Base-by-base conservation (phyloP, 768 basidiomycete genomes). In the Exidia glandulosa region DNA sequence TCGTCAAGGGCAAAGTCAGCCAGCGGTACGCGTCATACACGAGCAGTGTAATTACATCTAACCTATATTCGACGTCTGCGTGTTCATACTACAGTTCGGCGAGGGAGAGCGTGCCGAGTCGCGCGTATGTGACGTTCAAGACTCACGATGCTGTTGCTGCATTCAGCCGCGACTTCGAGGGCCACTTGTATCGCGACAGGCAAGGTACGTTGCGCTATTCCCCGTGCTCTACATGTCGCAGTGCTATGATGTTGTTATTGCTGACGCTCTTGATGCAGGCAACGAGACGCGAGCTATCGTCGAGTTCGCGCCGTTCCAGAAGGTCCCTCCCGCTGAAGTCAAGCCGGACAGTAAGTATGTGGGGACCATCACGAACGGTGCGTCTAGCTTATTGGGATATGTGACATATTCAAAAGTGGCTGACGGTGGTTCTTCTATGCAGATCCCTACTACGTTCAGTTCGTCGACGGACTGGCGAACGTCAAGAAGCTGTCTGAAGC, bases 281-380 rank as follows among this genome's bases (percentile, higher is more conserved):
- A 87, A 86, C 66, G 91, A 95, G 69, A 90, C 84, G 2, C 79
- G 86, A 56, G 94, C 90, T 1, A 77, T 96, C 3, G 93, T 99
- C 6, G 95, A 99, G 72, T 97, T 89, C 67, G 89, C 96, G 0
- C 92, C 94, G 3, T 90, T 87, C 63, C 94, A 93, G 70, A 96
- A 93, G 68, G 72, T 87, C 12, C 90, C 94, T 0, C 68, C 79
- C 0, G 84, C 87, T 71, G 85, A 84, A 71, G 76, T 74, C 73
- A 97, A 95, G 73, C 69, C 71, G 0, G 95, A 99, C 66, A 80
- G 80, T 34, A 77, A 92, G 27, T 54, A 54, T 27, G 86, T 85
- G 64, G 90, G 82, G 0, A 95, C 94, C 0, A 95, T 99, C 59
- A 92, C 94, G 65, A 84, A 89, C 74, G 94, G 94, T 87, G 59